Evolutionary conservation across 345 rosid species (phyloP).

Genomic region (Conringia planisiliqua): DNA sequence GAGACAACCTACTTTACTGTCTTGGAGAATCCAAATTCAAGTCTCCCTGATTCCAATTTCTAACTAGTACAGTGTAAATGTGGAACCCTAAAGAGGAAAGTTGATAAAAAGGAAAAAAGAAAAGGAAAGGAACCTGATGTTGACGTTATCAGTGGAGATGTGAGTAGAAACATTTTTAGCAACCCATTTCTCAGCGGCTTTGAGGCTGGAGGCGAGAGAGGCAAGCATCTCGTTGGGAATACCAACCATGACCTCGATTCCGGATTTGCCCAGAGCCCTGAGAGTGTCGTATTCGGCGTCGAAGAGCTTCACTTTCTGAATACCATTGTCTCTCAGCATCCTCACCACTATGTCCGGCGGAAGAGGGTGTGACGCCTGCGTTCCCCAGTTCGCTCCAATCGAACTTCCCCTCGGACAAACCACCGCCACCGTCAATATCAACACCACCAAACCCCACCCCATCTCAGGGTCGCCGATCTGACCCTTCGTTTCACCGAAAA

Average conservation of each 20-base stretch:
- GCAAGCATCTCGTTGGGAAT: slow-evolving; percentile 92
- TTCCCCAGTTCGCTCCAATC: slow-evolving; percentile 94
- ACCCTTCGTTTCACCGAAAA: neutral
- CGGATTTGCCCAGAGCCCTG: slow-evolving; percentile 61
- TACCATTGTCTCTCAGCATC: slow-evolving; percentile 62
- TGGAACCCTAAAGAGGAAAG: slow-evolving; percentile 28
- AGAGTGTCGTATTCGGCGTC: slow-evolving; percentile 75
- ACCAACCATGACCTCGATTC: slow-evolving; percentile 96
- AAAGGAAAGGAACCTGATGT: slow-evolving; percentile 59
- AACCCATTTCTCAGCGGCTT: slow-evolving; percentile 96
- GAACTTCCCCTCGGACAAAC: slow-evolving; percentile 41
- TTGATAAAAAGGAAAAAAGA: neutral
- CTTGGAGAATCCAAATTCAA: slow-evolving; percentile 5
- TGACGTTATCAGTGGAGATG: slow-evolving; percentile 49
- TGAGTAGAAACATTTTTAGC: slow-evolving; percentile 71
- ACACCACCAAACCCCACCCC: slow-evolving; percentile 22
- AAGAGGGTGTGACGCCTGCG: slow-evolving; percentile 73
- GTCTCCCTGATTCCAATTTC: neutral
- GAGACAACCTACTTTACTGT: neutral
- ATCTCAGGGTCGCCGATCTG: slow-evolving; percentile 20
- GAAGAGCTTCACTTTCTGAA: slow-evolving; percentile 88
- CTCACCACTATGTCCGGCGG: slow-evolving; percentile 72
- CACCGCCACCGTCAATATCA: slow-evolving; percentile 28
- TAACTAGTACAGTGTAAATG: neutral
- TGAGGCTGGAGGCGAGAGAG: slow-evolving; percentile 55